Conservation (phyloP, 169 alveolate genomes). For the Plasmodium coatneyi region DNA sequence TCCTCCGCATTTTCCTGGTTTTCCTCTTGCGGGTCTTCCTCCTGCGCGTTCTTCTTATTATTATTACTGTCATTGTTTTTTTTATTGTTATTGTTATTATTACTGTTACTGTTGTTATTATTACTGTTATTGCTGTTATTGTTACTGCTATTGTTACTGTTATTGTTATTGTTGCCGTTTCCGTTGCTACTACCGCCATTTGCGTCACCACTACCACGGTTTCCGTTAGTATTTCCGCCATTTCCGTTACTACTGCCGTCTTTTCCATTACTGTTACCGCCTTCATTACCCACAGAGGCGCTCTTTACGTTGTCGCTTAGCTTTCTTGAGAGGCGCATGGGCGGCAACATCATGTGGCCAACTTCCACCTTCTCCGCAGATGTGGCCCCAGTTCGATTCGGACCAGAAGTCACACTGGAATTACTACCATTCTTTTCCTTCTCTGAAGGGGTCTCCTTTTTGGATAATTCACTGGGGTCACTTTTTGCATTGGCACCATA, state of each 20-base stretch:
- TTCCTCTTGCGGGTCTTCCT: neutral
- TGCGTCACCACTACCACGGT: neutral
- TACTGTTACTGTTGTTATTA: constrained; percentile 13
- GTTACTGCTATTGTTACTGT: neutral
- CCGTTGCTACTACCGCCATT: neutral
- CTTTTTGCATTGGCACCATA: neutral
- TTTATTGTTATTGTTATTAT: neutral
- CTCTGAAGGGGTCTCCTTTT: neutral
- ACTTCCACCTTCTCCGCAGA: neutral
- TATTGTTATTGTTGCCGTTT: neutral
- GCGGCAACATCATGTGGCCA: neutral
- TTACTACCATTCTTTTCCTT: neutral
- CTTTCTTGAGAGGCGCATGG: neutral
- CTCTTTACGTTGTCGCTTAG: neutral
- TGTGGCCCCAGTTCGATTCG: neutral
- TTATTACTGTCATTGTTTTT: neutral
- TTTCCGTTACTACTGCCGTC: neutral
- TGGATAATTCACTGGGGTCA: neutral
- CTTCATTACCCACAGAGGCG: neutral
- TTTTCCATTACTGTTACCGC: neutral
- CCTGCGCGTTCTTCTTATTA: neutral
- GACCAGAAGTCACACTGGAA: neutral
- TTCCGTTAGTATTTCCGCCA: neutral
- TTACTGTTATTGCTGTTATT: constrained; percentile 12
- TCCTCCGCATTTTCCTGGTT: neutral